Conservation (phyloP, 305 asterid species). For the Plantago lanceolata region DNA sequence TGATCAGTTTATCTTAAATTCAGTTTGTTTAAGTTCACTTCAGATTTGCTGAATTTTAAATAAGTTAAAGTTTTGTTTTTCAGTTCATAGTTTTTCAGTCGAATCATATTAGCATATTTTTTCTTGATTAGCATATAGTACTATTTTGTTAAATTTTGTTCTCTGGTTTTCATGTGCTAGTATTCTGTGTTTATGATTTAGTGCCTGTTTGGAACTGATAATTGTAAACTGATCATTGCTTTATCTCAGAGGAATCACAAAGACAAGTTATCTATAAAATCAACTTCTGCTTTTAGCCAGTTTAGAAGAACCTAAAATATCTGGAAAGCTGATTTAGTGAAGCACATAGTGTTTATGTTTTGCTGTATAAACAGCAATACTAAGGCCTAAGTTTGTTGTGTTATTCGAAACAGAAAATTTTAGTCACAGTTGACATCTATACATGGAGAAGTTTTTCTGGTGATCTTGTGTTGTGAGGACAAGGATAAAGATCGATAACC, state of each 20-base stretch:
- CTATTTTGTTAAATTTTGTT: not conserved
- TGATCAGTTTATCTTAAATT: no score
- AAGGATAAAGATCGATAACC: no score
- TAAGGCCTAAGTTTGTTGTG: not conserved
- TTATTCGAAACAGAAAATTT: no score
- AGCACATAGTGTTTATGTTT: not conserved
- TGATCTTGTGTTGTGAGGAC: no score
- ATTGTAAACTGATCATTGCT: no score
- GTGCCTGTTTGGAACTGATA: not conserved
- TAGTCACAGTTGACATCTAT: not conserved
- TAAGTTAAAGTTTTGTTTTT: no score
- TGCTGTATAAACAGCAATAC: not conserved
- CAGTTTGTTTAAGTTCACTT: no score
- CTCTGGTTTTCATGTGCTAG: not conserved
- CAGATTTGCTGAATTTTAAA: no score
- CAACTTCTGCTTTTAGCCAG: not conserved
- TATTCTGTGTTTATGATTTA: not conserved
- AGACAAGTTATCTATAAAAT: not conserved
- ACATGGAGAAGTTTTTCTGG: no score
- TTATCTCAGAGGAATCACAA: no score
- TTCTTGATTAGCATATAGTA: not conserved
- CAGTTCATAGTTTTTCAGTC: no score
- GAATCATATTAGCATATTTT: no score
- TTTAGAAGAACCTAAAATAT: not conserved
- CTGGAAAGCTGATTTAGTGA: not conserved